Percentiles rank a stretch among this genome's conserved stretches.
phyloP scores from a whole-genome alignment of 148 eudicot species.

The Euryodendron excelsum region DNA sequence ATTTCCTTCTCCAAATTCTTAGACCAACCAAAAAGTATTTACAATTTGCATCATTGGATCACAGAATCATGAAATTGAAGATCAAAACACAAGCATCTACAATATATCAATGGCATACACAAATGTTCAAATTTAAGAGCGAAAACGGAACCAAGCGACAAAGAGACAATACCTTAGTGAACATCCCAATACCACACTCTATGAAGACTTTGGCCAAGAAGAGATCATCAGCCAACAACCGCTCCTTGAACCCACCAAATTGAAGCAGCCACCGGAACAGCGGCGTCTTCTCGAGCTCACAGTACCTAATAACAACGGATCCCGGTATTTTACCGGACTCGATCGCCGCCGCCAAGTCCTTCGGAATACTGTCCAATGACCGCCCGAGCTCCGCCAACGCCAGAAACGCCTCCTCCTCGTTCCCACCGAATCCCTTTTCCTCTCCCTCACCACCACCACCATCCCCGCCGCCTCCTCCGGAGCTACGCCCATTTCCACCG shows the following conservation, averaged over 20 bases:
- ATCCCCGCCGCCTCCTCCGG: conserved; percentile 22
- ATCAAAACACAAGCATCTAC: not conserved
- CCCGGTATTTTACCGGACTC: conserved; percentile 58
- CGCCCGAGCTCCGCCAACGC: conserved; percentile 56
- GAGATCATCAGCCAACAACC: conserved; percentile 90
- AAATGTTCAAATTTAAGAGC: not conserved
- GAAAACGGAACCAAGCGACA: not conserved
- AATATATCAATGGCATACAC: not conserved
- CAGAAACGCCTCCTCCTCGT: conserved; percentile 61
- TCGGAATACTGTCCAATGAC: conserved; percentile 71
- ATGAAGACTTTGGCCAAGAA: conserved; percentile 73
- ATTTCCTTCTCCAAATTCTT: not conserved
- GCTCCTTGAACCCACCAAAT: conserved; percentile 75
- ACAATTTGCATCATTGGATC: not conserved
- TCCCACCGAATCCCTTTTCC: conserved; percentile 21
- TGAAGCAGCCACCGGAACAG: conserved; percentile 71
- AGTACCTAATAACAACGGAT: conserved; percentile 52
- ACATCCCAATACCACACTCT: conserved; percentile 89
- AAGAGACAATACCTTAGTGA: conserved; percentile 53
- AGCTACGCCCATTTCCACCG: conserved; percentile 22
- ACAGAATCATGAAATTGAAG: not conserved
- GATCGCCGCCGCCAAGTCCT: conserved; percentile 71
- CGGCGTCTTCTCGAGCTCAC: conserved; percentile 59
- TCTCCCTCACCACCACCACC: conserved; percentile 20
- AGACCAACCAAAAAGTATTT: not conserved